Percentiles rank a stretch among this genome's conserved stretches.
These are phyloP conservation scores for Monilinia vaccinii-corymbosi DNA, from an alignment of 2,329 filamentous ascomycete species.

Conservation along the genomic window DNA sequence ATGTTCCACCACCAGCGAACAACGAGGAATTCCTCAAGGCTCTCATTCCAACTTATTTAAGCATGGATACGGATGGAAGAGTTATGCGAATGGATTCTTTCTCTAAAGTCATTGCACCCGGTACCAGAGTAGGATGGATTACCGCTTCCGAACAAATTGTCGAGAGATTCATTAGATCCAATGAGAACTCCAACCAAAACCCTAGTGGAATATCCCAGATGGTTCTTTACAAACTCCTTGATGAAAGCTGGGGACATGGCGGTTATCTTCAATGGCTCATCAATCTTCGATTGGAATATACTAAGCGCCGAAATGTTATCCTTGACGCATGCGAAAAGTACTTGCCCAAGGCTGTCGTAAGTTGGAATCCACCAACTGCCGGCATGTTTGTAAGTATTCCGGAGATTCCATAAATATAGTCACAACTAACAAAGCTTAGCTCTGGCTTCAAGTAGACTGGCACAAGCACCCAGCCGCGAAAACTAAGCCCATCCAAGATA, in stretches of 20 bases:
- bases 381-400: constrained; percentile 59
- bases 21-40: constrained; percentile 65
- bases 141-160: constrained; percentile 79
- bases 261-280: constrained; percentile 89
- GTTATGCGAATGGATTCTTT: constrained; percentile 90
- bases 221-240: constrained; percentile 77
- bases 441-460: constrained; percentile 66
- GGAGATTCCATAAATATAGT: not conserved
- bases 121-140: constrained; percentile 78
- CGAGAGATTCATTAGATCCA: constrained; percentile 58
- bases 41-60: constrained; percentile 67
- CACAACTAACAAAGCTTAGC: constrained; percentile 32
- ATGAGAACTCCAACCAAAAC: constrained; percentile 76
- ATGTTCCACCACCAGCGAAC: constrained; percentile 39
- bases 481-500: constrained; percentile 45
- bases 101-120: constrained; percentile 82
- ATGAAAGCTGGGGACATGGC: constrained; percentile 87
- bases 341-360: constrained; percentile 64
- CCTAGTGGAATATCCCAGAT: constrained; percentile 79
- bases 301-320: constrained; percentile 65
- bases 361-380: constrained; percentile 70
- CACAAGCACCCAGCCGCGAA: constrained; percentile 52
- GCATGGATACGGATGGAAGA: constrained; percentile 76
- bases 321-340: constrained; percentile 71
- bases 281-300: constrained; percentile 72